Conservation (phyloP, 768 basidiomycete genomes). For the Hericium alpestre region DNA sequence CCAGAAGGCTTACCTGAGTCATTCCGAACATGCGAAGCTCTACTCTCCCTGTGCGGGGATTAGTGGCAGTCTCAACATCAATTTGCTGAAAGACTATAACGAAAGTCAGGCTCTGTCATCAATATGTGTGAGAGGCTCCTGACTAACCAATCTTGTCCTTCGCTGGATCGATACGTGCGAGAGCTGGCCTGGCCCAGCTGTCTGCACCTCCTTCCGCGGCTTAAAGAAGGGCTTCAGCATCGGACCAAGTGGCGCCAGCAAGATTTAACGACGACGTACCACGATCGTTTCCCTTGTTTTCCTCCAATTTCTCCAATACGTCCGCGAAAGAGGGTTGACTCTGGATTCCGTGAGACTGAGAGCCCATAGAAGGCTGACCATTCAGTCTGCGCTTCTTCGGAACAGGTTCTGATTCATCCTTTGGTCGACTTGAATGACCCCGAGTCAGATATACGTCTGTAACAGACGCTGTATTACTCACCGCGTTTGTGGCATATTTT, state of each 20-base stretch:
- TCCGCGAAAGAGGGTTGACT: slow-evolving; percentile 28
- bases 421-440: not conserved
- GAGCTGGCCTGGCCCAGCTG: slow-evolving; percentile 56
- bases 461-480: not conserved
- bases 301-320: slow-evolving; percentile 26
- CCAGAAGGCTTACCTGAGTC: slow-evolving; percentile 60
- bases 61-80: slow-evolving; percentile 68
- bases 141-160: slow-evolving; percentile 58
- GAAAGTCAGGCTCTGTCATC: not conserved
- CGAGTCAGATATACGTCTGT: not conserved
- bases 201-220: slow-evolving; percentile 73
- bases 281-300: slow-evolving; percentile 17
- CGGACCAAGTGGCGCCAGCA: not conserved
- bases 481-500: not conserved
- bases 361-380: slow-evolving; percentile 6
- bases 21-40: slow-evolving; percentile 78
- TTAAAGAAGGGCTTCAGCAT: slow-evolving; percentile 17
- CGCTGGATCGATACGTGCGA: slow-evolving; percentile 45
- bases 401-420: slow-evolving; percentile 15
- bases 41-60: slow-evolving; percentile 30
- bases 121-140: not conserved
- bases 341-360: slow-evolving; percentile 9
- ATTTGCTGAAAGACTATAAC: slow-evolving; percentile 87
- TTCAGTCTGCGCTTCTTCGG: slow-evolving; percentile 25
- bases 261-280: slow-evolving; percentile 1